Evolutionary conservation across 179 eudicot species (phyloP).

Genomic region (Beta macrorhiza): DNA sequence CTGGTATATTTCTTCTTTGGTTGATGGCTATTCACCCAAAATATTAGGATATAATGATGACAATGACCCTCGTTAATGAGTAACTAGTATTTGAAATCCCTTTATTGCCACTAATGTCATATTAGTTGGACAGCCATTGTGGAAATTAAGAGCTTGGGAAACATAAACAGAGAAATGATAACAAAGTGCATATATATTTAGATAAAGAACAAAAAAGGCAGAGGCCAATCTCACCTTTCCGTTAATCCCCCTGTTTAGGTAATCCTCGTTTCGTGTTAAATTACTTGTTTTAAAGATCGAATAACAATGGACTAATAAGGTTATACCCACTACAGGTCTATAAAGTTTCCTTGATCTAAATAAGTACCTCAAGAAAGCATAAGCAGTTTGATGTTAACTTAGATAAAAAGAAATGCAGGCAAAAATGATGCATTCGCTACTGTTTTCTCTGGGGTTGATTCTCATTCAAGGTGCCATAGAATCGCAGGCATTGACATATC

Average conservation of each 20-base stretch:
- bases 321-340: slow-evolving; percentile 8
- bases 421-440: slow-evolving; percentile 1
- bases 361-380: slow-evolving; percentile 4
- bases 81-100: slow-evolving; percentile 1
- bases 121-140: slow-evolving; percentile 14
- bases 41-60: background rate
- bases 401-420: background rate
- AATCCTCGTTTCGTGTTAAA: slow-evolving; percentile 9
- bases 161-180: background rate
- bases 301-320: background rate
- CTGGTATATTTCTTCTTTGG: slow-evolving; percentile 5
- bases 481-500: background rate
- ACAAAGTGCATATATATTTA: slow-evolving; percentile 9
- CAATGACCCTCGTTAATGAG: background rate
- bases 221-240: slow-evolving; percentile 1
- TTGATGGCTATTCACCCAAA: background rate
- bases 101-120: slow-evolving; percentile 3
- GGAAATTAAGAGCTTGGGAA: slow-evolving; percentile 7
- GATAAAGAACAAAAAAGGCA: slow-evolving; percentile 3
- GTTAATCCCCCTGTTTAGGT: background rate
- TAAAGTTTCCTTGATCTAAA: slow-evolving; percentile 18
- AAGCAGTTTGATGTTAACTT: background rate
- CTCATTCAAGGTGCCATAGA: slow-evolving; percentile 8
- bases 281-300: background rate
- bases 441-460: slow-evolving; percentile 11